Conservation (phyloP, 73 alveolate genomes). For the Uronychia setigera region DNA sequence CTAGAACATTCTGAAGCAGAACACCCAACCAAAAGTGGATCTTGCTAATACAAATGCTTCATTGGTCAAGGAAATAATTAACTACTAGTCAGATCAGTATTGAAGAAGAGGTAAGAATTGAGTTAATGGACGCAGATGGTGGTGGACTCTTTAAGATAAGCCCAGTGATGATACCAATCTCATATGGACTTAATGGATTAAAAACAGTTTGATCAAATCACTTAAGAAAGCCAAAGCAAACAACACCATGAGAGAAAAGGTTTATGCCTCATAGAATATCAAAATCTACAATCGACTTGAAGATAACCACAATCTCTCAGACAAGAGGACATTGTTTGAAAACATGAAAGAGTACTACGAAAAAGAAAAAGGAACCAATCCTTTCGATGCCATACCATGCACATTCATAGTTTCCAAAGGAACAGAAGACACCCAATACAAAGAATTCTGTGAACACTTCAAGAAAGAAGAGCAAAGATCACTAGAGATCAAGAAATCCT, state of each 20-base stretch:
- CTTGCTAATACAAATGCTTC: not conserved
- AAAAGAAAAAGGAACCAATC: conserved; percentile 17
- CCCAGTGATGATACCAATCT: not conserved
- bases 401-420: conserved; percentile 64
- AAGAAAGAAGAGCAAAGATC: not conserved
- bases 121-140: not conserved
- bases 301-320: conserved; percentile 45
- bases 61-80: not conserved
- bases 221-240: not conserved
- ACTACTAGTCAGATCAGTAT: not conserved
- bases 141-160: not conserved
- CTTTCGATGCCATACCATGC: conserved; percentile 58
- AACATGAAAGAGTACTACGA: conserved; percentile 59
- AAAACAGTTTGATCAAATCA: not conserved
- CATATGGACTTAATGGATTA: not conserved
- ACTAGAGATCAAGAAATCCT: not conserved
- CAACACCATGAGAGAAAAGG: not conserved
- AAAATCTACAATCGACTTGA: conserved; percentile 59
- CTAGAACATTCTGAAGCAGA: not conserved
- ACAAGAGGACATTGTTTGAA: conserved; percentile 54
- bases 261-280: not conserved
- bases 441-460: conserved; percentile 23
- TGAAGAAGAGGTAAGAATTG: not conserved
- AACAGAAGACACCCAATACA: conserved; percentile 39
- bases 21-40: not conserved